These are phyloP conservation scores for Fraxinus albicans DNA, from an alignment of 305 asterid species.

Conservation along the genomic window DNA sequence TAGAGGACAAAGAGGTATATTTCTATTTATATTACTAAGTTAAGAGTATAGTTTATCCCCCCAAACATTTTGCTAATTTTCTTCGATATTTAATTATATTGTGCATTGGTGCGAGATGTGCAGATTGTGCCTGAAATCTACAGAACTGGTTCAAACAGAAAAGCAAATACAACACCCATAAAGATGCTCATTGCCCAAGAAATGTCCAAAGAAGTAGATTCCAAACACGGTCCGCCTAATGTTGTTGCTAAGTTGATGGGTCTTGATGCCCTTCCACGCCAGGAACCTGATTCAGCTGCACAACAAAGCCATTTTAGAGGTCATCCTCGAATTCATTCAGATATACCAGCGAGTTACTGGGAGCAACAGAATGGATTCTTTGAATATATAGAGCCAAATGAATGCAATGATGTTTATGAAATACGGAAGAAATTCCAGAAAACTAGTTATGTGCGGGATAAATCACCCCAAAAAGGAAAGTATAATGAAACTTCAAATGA, in stretches of 20 bases:
- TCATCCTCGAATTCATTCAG: slow-evolving; percentile 58
- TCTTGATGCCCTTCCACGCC: slow-evolving; percentile 79
- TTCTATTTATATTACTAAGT: neutral
- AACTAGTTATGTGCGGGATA: slow-evolving; percentile 28
- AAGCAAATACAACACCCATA: slow-evolving; percentile 68
- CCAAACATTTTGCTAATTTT: neutral
- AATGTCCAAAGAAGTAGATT: slow-evolving; percentile 79
- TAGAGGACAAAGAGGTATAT: slow-evolving; percentile 67
- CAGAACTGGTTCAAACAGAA: slow-evolving; percentile 46
- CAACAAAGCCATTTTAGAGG: slow-evolving; percentile 50
- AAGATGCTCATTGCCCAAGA: slow-evolving; percentile 92
- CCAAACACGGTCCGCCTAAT: slow-evolving; percentile 59
- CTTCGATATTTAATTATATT: slow-evolving; percentile 15
- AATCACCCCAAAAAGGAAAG: slow-evolving; percentile 54
- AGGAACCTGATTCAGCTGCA: slow-evolving; percentile 48
- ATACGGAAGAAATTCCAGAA: slow-evolving; percentile 54
- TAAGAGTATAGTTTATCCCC: slow-evolving; percentile 14
- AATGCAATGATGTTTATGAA: slow-evolving; percentile 67
- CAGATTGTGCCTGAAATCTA: slow-evolving; percentile 61
- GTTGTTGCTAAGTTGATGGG: slow-evolving; percentile 96
- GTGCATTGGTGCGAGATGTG: slow-evolving; percentile 35
- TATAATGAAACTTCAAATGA: slow-evolving; percentile 41
- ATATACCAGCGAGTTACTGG: slow-evolving; percentile 57
- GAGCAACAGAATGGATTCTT: slow-evolving; percentile 57
- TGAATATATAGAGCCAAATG: slow-evolving; percentile 47